phyloP scores from a whole-genome alignment of 2,329 filamentous ascomycete genomes.

The Aspergillus caelatus region DNA sequence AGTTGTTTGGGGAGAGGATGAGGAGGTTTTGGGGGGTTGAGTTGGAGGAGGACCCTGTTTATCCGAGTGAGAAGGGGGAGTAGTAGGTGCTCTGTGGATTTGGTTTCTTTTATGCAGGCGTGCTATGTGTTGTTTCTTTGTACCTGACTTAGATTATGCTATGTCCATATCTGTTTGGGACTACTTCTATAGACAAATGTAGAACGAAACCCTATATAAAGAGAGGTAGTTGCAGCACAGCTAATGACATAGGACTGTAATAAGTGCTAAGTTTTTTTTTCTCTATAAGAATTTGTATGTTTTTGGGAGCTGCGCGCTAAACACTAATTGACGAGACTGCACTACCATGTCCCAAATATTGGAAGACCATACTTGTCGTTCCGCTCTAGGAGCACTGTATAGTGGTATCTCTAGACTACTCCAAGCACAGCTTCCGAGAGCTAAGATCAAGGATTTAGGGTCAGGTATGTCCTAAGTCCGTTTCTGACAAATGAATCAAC shows the following conservation, averaged over 20 bases:
- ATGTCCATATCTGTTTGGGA: background rate
- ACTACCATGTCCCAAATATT: no score
- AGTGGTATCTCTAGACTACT: background rate
- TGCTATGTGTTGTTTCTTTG: background rate
- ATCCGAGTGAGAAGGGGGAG: background rate
- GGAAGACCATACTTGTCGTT: no score
- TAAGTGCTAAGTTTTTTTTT: no score
- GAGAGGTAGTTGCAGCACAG: no score
- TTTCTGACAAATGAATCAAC: background rate
- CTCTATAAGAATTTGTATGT: no score
- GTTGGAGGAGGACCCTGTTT: background rate
- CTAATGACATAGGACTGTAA: no score
- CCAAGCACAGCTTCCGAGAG: background rate
- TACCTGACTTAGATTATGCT: background rate
- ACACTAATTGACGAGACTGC: no score
- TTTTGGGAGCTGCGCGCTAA: no score
- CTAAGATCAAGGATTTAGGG: background rate
- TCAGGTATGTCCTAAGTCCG: background rate
- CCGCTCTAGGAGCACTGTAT: background rate
- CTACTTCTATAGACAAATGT: background rate
- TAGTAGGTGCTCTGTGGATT: background rate
- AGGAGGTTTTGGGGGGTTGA: background rate
- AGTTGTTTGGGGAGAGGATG: background rate
- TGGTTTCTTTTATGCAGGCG: background rate
- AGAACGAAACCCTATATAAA: background rate